phyloP scores from a whole-genome alignment of 495 filamentous ascomycete genomes.

The Penicillium subrubescens region DNA sequence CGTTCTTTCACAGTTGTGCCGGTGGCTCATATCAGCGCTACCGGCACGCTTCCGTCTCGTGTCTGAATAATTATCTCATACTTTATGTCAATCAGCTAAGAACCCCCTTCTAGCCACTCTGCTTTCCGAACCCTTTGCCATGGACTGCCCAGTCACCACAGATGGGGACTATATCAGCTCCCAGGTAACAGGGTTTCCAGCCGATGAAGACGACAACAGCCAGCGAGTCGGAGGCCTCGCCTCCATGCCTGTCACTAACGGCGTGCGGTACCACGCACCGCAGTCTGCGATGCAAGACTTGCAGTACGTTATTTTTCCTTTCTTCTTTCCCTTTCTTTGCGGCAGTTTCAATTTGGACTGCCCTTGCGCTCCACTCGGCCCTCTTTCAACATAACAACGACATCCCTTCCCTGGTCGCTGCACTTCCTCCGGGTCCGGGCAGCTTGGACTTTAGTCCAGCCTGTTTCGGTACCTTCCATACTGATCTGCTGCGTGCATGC shows the following conservation, averaged over 20 bases:
- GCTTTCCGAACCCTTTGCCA: slow-evolving; percentile 39
- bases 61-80: background rate
- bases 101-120: slow-evolving; percentile 32
- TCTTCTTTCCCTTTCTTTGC: slow-evolving; percentile 6
- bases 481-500: slow-evolving; percentile 32
- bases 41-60: background rate
- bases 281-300: slow-evolving; percentile 48
- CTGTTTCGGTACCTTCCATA: slow-evolving; percentile 37
- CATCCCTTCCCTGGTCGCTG: slow-evolving; percentile 40
- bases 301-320: slow-evolving; percentile 49
- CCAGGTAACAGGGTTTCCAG: slow-evolving; percentile 40
- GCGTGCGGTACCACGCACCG: slow-evolving; percentile 49
- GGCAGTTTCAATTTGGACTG: slow-evolving; percentile 40
- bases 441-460: slow-evolving; percentile 32
- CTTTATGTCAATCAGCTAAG: background rate
- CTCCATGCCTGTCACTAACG: slow-evolving; percentile 49
- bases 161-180: slow-evolving; percentile 45
- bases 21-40: background rate
- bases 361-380: slow-evolving; percentile 40
- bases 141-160: slow-evolving; percentile 43
- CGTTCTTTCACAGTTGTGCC: slow-evolving; percentile 12
- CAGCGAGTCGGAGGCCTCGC: slow-evolving; percentile 47
- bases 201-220: slow-evolving; percentile 45
- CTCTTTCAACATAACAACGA: slow-evolving; percentile 11
- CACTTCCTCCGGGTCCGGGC: slow-evolving; percentile 40